A percentile compares a stretch with the other conserved stretches of the same genome.
Evolutionary conservation across 306 rosid genomes (phyloP).

Genomic region (Corylus americana): DNA sequence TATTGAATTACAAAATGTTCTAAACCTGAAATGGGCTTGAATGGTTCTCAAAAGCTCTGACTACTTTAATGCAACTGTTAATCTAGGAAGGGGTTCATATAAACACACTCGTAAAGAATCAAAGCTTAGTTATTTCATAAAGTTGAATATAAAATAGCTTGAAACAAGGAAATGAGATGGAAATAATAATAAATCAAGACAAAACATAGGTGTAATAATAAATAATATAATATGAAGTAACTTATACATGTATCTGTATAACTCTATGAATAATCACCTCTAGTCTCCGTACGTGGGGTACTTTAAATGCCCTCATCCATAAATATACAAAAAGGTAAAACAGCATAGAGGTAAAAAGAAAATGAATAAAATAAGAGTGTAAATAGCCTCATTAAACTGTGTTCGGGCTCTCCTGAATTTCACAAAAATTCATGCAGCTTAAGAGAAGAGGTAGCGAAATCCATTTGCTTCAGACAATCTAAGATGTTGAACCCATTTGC

Average conservation of each 20-base stretch:
- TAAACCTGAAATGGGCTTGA: neutral
- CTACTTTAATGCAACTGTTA: neutral
- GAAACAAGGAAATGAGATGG: neutral
- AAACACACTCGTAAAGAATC: neutral
- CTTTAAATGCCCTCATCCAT: slow-evolving; percentile 35
- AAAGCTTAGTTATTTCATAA: neutral
- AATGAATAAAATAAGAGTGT: slow-evolving; percentile 9
- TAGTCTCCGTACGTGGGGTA: slow-evolving; percentile 27
- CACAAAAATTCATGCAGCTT: too few relatives aligned
- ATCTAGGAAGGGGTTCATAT: neutral
- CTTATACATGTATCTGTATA: slow-evolving; percentile 25
- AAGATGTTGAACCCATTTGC: too few relatives aligned
- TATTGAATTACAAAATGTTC: neutral
- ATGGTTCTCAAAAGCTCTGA: neutral
- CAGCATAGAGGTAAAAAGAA: slow-evolving; percentile 24
- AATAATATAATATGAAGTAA: neutral
- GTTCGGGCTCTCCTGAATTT: too few relatives aligned
- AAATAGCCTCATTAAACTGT: slow-evolving; percentile 34
- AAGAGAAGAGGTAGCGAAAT: too few relatives aligned
- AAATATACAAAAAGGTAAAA: slow-evolving; percentile 50
- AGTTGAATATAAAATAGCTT: neutral
- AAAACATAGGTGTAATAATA: neutral
- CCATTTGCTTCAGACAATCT: too few relatives aligned
- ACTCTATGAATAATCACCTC: slow-evolving; percentile 48
- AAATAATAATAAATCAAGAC: slow-evolving; percentile 6